Evolutionary conservation across 192 early-diverging fungal species (phyloP).

Genomic region (Cladochytrium replicatum): DNA sequence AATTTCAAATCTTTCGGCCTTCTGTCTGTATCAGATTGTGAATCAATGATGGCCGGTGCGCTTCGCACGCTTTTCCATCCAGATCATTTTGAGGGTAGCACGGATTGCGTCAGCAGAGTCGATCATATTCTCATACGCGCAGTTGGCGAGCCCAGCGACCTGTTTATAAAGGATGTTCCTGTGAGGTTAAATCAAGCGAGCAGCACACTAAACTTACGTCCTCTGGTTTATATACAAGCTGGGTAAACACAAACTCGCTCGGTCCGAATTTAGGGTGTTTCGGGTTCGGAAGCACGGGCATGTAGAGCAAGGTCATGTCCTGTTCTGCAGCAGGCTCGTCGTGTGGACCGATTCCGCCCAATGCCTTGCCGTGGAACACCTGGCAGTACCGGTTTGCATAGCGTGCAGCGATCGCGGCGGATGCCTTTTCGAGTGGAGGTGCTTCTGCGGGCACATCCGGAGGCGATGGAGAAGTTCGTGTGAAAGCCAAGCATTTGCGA

Average conservation of each 20-base stretch:
- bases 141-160: not conserved
- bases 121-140: not conserved
- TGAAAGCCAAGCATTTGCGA: slow-evolving; percentile 6
- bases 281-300: slow-evolving; percentile 8
- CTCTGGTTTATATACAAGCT: too few relatives aligned
- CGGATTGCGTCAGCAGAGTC: not conserved
- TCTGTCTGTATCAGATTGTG: too few relatives aligned
- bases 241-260: too few relatives aligned
- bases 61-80: too few relatives aligned
- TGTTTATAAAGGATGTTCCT: too few relatives aligned
- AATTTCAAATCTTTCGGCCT: too few relatives aligned
- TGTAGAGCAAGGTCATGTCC: slow-evolving; percentile 2
- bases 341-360: not conserved
- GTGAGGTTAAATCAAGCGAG: too few relatives aligned
- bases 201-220: too few relatives aligned
- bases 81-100: too few relatives aligned
- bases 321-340: slow-evolving; percentile 5
- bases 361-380: slow-evolving; percentile 6
- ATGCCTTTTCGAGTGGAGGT: not conserved
- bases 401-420: not conserved
- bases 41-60: too few relatives aligned
- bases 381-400: slow-evolving; percentile 14
- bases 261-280: too few relatives aligned
- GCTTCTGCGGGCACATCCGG: not conserved
- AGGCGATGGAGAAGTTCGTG: slow-evolving; percentile 4